These are phyloP conservation scores for Phytophthora fragariaefolia DNA, from an alignment of 352 stramenopile species.

Conservation along the genomic window DNA sequence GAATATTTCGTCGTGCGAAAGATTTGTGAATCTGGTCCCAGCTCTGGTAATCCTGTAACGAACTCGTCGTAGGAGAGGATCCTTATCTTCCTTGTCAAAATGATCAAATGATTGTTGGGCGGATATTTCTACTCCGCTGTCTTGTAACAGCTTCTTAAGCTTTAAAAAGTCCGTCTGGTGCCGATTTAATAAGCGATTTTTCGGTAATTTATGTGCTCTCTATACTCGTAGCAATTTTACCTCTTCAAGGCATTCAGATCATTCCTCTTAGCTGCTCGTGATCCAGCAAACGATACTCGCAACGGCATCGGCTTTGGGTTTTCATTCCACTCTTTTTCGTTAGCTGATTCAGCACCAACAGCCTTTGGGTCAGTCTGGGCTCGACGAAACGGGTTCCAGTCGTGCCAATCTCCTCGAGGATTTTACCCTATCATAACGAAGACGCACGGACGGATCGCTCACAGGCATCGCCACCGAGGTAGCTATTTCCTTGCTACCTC, in stretches of 20 bases:
- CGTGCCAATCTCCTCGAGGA: background rate
- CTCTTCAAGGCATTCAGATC: constrained; percentile 14
- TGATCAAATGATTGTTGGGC: constrained; percentile 68
- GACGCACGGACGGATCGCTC: constrained; percentile 21
- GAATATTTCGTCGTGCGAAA: constrained; percentile 40
- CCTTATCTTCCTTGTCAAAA: constrained; percentile 78
- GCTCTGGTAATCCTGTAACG: constrained; percentile 40
- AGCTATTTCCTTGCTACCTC: background rate
- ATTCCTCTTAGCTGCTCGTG: constrained; percentile 28
- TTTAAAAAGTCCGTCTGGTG: constrained; percentile 36
- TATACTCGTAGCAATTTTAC: background rate
- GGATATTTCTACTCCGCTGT: constrained; percentile 51
- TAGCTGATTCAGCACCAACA: constrained; percentile 4
- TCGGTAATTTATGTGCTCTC: background rate
- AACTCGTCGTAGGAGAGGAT: constrained; percentile 69
- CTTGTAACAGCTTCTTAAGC: constrained; percentile 56
- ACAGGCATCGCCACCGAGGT: background rate
- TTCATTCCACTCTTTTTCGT: constrained; percentile 2
- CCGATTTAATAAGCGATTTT: constrained; percentile 6
- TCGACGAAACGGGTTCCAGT: constrained; percentile 25
- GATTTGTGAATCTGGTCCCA: constrained; percentile 48
- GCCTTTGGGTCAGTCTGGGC: constrained; percentile 35
- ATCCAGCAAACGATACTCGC: constrained; percentile 40
- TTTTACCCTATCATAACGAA: constrained; percentile 33
- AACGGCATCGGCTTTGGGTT: constrained; percentile 9